These are phyloP conservation scores for Podospora pseudopauciseta DNA, from an alignment of 495 filamentous ascomycete species.

Conservation along the genomic window DNA sequence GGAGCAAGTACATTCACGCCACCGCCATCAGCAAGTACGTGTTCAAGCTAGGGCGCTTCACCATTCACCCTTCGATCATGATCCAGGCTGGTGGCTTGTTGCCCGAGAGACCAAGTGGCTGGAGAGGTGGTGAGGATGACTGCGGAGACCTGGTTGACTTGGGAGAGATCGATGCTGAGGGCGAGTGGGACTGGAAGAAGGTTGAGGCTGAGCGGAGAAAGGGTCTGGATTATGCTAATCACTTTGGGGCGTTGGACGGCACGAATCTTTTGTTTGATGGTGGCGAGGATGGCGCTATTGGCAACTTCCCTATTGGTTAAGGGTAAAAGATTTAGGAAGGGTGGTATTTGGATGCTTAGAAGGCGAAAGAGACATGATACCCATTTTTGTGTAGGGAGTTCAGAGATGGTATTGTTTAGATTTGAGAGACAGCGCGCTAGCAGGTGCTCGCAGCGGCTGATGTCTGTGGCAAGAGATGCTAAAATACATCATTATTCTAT, in stretches of 20 bases:
- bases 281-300: constrained; percentile 46
- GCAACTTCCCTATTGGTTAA: constrained; percentile 44
- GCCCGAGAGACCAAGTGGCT: constrained; percentile 52
- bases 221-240: constrained; percentile 46
- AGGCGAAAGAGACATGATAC: background rate
- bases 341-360: background rate
- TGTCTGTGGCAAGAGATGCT: too few species aligned
- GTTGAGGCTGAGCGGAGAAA: constrained; percentile 45
- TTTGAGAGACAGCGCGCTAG: background rate
- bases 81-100: constrained; percentile 66
- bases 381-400: background rate
- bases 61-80: constrained; percentile 75
- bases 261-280: constrained; percentile 47
- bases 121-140: constrained; percentile 41
- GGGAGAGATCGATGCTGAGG: constrained; percentile 22
- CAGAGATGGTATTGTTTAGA: background rate
- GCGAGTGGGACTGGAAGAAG: constrained; percentile 48
- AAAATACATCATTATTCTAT: background rate
- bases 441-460: background rate
- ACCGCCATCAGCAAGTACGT: constrained; percentile 82
- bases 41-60: constrained; percentile 81
- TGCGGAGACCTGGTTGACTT: constrained; percentile 33
- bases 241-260: constrained; percentile 51
- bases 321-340: background rate
- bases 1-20: constrained; percentile 59